Base-by-base conservation (phyloP, 345 rosid genomes). In the Gossypium stocksii region DNA sequence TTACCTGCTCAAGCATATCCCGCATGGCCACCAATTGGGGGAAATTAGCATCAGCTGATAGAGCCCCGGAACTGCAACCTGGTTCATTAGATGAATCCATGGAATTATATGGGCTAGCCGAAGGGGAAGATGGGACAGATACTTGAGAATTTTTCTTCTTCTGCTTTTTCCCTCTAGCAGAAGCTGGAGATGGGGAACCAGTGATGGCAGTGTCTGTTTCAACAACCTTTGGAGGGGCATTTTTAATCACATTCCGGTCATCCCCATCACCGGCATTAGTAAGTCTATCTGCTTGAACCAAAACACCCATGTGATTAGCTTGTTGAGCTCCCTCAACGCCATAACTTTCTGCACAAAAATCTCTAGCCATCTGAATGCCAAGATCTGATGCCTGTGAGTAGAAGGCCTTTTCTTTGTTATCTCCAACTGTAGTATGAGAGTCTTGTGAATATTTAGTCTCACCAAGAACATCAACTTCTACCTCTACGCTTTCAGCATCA, bases 301-400 rank as follows among this genome's bases (percentile, higher is more conserved):
- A 61, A 54, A 75, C 74, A 69, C 78, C 54, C 71, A 63, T 74
- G 46, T 73, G 82, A 79, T 67, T 73, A 73, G 59, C 74, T 67
- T 77, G 84, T 66, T 34, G 81, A 72, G 74, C 73, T 69, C 75
- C 85, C 73, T 79, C 90, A 77, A 70, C 72, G 77, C 54, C 76
- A 83, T 76, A 82, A 52, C 66, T 76, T 78, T 83, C 87, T 27
- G 65, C 74, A 71, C 77, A 63, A 72, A 75, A 80, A 60, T 86
- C 94, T 80, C 84, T 84, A 13, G 84, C 83, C 86, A 87, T 80
- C 80, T 84, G 85, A 79, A 87, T 80, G 82, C 90, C 81, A 68
- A 88, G 87, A 82, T 85, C 87, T 14, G 92, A 86, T 43, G 94
- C 88, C 85, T 88, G 90, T 62, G 92, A 90, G 70, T 85, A 85